Conservation (phyloP, 1,284 basidiomycete genomes). For the Schizophyllum commune region DNA sequence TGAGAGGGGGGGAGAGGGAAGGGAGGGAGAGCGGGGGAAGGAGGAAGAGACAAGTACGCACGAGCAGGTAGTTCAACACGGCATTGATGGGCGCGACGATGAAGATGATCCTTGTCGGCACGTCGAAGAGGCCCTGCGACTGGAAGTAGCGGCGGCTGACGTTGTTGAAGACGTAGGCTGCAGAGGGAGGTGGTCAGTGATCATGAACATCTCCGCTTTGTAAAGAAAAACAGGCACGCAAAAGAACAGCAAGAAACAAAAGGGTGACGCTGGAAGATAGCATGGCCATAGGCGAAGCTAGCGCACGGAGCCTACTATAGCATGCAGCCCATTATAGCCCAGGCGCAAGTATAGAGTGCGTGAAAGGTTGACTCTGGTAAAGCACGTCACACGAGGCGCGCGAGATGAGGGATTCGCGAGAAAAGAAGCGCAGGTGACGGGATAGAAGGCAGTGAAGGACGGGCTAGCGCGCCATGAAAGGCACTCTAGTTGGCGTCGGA, state of each 20-base stretch:
- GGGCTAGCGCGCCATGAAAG: too few species aligned
- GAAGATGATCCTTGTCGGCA: constrained; percentile 82
- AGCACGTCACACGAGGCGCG: not conserved
- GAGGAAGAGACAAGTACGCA: constrained; percentile 18
- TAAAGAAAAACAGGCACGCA: too few species aligned
- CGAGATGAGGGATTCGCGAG: too few species aligned
- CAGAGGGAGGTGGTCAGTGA: not conserved
- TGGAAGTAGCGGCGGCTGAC: constrained; percentile 81
- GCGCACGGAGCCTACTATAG: too few species aligned
- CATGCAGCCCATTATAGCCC: too few species aligned
- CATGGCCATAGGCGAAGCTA: too few species aligned
- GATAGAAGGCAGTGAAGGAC: too few species aligned
- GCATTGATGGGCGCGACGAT: constrained; percentile 85
- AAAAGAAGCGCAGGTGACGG: too few species aligned
- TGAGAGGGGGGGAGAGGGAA: not conserved
- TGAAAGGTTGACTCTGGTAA: not conserved
- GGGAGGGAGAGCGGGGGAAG: not conserved
- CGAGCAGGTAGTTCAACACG: constrained; percentile 76
- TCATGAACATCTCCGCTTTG: not conserved
- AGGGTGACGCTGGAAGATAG: too few species aligned
- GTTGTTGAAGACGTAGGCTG: constrained; percentile 75
- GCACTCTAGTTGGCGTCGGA: too few species aligned
- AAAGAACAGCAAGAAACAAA: too few species aligned
- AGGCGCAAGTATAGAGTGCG: too few species aligned
- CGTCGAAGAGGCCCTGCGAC: constrained; percentile 79